Percentiles rank a stretch among this genome's conserved stretches.
Evolutionary conservation across 1,284 basidiomycete genomes (phyloP).

Genomic region (Cerrena zonata): DNA sequence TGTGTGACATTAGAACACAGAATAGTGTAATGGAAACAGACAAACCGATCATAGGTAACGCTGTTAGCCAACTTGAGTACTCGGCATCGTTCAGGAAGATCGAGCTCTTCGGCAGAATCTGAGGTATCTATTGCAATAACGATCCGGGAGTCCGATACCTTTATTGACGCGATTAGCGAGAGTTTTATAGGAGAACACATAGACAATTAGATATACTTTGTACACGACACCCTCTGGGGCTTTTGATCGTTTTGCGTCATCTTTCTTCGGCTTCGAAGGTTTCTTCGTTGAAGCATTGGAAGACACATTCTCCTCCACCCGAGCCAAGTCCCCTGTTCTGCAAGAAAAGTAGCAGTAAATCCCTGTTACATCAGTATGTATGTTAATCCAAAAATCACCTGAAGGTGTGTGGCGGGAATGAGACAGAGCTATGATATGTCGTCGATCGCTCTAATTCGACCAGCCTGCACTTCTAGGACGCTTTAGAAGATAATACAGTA

Average conservation of each 20-base stretch:
- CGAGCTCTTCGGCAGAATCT: constrained; percentile 57
- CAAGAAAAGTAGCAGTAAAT: constrained; percentile 6
- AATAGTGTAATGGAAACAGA: too few relatives aligned
- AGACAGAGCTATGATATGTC: constrained; percentile 67
- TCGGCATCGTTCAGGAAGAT: constrained; percentile 78
- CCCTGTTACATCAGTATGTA: constrained; percentile 1
- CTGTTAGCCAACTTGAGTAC: constrained; percentile 88
- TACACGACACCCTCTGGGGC: constrained; percentile 75
- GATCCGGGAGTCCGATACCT: constrained; percentile 75
- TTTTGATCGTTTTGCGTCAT: constrained; percentile 23
- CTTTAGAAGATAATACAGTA: constrained; percentile 6
- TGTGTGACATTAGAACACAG: too few relatives aligned
- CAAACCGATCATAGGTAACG: constrained; percentile 82
- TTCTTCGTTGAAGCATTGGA: constrained; percentile 34
- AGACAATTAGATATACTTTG: constrained; percentile 41
- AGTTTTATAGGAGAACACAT: neutral
- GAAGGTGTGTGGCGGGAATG: constrained; percentile 82
- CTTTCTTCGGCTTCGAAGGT: constrained; percentile 39
- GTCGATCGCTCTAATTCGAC: constrained; percentile 81
- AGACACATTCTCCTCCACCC: constrained; percentile 67
- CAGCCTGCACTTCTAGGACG: constrained; percentile 47
- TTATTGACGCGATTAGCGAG: too few relatives aligned
- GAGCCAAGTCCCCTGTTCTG: constrained; percentile 67
- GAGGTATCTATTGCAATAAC: constrained; percentile 68
- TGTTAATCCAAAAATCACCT: constrained; percentile 39